Percentiles rank a stretch among this genome's conserved stretches.
Evolutionary conservation across 257 asterid species (phyloP).

Genomic region (Cordia subcordata): DNA sequence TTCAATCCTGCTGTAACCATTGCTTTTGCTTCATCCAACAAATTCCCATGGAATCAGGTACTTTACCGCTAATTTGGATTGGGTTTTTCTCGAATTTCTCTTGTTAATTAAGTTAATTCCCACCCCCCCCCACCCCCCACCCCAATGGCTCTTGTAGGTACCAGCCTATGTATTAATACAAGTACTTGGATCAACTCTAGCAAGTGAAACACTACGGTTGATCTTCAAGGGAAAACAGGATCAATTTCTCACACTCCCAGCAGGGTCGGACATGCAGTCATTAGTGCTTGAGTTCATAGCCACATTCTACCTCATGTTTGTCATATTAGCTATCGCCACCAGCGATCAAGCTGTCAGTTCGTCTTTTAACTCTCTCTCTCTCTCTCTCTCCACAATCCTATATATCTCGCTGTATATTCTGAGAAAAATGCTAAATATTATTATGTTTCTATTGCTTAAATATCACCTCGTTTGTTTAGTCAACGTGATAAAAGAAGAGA

Average conservation of each 20-base stretch:
- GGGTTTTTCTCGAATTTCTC: neutral
- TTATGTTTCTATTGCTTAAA: no score
- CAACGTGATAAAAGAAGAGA: no score
- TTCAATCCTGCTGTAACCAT: slow-evolving; percentile 88
- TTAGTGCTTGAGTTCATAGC: slow-evolving; percentile 30
- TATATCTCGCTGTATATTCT: no score
- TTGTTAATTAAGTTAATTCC: neutral
- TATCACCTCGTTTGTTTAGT: no score
- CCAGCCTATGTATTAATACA: slow-evolving; percentile 28
- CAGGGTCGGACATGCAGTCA: slow-evolving; percentile 28
- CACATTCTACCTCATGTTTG: slow-evolving; percentile 40
- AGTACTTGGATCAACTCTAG: slow-evolving; percentile 28
- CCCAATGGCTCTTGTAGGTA: slow-evolving; percentile 20
- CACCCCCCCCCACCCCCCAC: neutral
- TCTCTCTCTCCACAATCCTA: no score
- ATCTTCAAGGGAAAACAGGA: slow-evolving; percentile 18
- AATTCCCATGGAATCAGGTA: slow-evolving; percentile 87
- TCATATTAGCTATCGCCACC: slow-evolving; percentile 27
- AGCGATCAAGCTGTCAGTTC: slow-evolving; percentile 31
- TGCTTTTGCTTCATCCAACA: slow-evolving; percentile 72
- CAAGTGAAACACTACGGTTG: slow-evolving; percentile 31
- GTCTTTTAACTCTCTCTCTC: neutral
- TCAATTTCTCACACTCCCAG: slow-evolving; percentile 22
- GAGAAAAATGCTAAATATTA: no score
- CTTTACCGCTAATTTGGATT: neutral